Evolutionary conservation across 805 yeast genomes (phyloP).

Genomic region (Ogataea henricii): DNA sequence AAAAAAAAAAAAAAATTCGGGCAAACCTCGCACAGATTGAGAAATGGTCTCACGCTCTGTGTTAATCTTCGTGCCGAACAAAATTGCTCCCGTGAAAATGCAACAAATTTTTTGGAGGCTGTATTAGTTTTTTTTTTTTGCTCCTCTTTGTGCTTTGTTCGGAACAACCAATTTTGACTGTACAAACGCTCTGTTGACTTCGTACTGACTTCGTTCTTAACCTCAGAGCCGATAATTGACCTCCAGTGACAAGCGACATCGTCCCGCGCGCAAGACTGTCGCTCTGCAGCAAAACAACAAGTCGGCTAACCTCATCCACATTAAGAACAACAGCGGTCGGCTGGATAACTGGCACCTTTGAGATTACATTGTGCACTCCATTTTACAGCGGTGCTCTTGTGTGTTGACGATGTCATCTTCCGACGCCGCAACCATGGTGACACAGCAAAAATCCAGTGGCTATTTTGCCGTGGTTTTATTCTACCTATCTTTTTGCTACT

Average conservation of each 20-base stretch:
- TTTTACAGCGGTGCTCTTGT: background rate
- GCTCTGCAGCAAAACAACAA: background rate
- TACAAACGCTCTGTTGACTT: too few species aligned
- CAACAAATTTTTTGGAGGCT: background rate
- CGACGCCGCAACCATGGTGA: background rate
- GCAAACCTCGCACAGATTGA: background rate
- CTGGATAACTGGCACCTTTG: background rate
- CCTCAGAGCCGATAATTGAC: too few species aligned
- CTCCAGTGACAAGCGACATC: background rate
- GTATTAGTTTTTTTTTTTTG: background rate
- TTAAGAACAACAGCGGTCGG: background rate
- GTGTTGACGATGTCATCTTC: background rate
- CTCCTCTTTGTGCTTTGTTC: too few species aligned
- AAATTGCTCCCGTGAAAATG: constrained; percentile 1
- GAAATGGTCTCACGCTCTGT: background rate
- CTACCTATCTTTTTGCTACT: background rate
- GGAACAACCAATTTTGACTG: too few species aligned
- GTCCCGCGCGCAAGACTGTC: background rate
- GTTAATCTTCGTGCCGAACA: background rate
- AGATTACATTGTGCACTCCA: background rate
- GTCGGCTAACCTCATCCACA: background rate
- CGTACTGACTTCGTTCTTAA: too few species aligned
- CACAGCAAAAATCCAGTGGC: background rate
- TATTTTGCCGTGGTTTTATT: background rate
- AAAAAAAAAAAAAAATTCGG: background rate